Evolutionary conservation across 164 flowering plant genomes (phyloP), one percentile per base, ranked within the genome.

Genomic region (Vitis amurensis): DNA sequence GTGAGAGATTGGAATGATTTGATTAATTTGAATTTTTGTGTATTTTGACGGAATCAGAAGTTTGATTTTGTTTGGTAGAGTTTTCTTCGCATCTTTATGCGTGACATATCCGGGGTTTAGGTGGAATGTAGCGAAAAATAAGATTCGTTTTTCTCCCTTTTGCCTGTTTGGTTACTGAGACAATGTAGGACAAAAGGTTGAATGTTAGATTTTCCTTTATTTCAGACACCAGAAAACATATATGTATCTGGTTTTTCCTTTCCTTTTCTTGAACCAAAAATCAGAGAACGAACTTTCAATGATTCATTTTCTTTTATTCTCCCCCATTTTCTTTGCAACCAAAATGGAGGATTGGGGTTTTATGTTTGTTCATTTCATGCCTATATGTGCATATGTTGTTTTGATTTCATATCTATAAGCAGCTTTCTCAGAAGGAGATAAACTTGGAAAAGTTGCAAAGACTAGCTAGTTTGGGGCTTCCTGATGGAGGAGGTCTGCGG

Each of bases 371-470:
- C n/a, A 61, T 50, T 27, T 44, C 4, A 10, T 13, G 10, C 29
- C 13, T 11, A 10, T 30, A 2, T 64, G 12, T 58, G n/a, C 15
- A 44, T n/a, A 8, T 64, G 0, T 19, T 6, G 53, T 67, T 51
- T 23, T 52, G 31, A 31, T 63, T 50, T 50, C 50, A 29, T n/a
- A 64, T 17, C 51, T 64, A 30, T 19, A 50, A 13, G 15, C 64
- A 85, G 93, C 76, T 89, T 44, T 82, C 87, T 61, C 88, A 78
- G 67, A 66, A 69, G 67, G 83, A 76, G 75, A 87, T 88, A 47
- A 87, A 85, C 75, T 74, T 88, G 79, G 89, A 87, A 55, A 82
- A 77, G 77, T 50, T 88, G 83, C 90, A 85, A 68, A 75, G 82
- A 71, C 77, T 87, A 11, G 87, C 88, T 44, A 81, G 78, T 66